Percentiles rank a stretch among this genome's conserved stretches.
These are phyloP conservation scores for Candida coquimbonensis DNA, from an alignment of 805 yeast species.

Conservation along the genomic window DNA sequence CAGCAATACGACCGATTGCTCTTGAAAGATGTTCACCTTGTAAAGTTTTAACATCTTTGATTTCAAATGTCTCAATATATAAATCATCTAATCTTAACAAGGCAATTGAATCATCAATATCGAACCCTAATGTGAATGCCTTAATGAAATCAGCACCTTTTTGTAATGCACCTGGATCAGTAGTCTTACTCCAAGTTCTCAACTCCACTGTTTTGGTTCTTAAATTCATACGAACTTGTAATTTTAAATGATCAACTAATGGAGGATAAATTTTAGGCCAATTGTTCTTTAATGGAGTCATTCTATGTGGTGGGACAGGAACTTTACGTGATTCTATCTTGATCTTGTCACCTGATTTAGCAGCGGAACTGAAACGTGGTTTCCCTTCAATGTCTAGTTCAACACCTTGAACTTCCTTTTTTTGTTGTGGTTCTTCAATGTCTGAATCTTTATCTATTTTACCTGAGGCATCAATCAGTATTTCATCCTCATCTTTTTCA, in stretches of 20 bases:
- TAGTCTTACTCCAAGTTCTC: slow-evolving; percentile 72
- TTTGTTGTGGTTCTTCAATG: slow-evolving; percentile 14
- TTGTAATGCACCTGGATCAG: slow-evolving; percentile 90
- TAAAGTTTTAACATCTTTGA: slow-evolving; percentile 93
- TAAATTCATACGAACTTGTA: slow-evolving; percentile 94
- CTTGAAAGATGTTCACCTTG: slow-evolving; percentile 95
- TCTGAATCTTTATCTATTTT: slow-evolving; percentile 16
- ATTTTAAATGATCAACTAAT: slow-evolving; percentile 85
- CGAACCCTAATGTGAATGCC: slow-evolving; percentile 95
- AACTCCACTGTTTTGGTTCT: slow-evolving; percentile 83
- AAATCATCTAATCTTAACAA: slow-evolving; percentile 89
- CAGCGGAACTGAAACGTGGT: slow-evolving; percentile 75
- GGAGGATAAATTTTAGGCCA: slow-evolving; percentile 98
- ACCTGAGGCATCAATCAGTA: slow-evolving; percentile 31
- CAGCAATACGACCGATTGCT: slow-evolving; percentile 99
- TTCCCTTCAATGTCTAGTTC: slow-evolving; percentile 74
- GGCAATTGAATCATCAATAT: slow-evolving; percentile 95
- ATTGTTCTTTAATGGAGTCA: slow-evolving; percentile 82
- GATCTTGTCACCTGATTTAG: slow-evolving; percentile 51
- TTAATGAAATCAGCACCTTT: slow-evolving; percentile 96
- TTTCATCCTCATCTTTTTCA: slow-evolving; percentile 31
- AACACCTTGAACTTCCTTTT: slow-evolving; percentile 25
- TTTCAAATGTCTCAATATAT: slow-evolving; percentile 93
- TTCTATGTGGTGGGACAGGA: slow-evolving; percentile 94
- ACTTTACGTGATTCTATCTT: slow-evolving; percentile 84